These are phyloP conservation scores for Solanum bukasovii DNA, from an alignment of 257 asterid species.

Conservation along the genomic window DNA sequence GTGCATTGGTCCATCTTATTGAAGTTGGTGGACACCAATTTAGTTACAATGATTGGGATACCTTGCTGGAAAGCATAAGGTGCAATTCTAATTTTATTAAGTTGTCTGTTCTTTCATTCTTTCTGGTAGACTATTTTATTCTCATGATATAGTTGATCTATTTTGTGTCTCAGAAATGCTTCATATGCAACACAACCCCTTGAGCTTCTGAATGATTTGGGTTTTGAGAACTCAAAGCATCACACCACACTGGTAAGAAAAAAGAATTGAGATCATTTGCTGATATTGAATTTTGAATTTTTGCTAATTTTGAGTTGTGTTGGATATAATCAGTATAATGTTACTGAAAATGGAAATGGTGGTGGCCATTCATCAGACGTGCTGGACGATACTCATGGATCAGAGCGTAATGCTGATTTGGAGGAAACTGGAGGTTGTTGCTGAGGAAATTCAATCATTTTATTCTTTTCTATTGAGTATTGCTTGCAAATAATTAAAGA, in stretches of 20 bases:
- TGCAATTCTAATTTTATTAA: constrained; percentile 14
- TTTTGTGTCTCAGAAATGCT: constrained; percentile 72
- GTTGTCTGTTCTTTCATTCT: background rate
- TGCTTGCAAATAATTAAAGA: background rate
- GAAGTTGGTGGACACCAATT: constrained; percentile 99
- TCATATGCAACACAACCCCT: constrained; percentile 94
- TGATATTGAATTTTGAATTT: constrained; percentile 9
- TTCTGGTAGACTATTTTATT: constrained; percentile 1
- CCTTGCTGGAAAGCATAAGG: constrained; percentile 92
- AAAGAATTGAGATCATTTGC: constrained; percentile 44
- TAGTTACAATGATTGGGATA: constrained; percentile 88
- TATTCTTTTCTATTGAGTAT: background rate
- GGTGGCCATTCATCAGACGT: constrained; percentile 6
- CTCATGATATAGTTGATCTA: constrained; percentile 5
- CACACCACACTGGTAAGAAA: constrained; percentile 30
- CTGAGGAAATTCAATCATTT: background rate
- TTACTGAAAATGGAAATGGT: constrained; percentile 42
- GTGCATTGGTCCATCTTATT: constrained; percentile 92
- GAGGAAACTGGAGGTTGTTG: constrained; percentile 82
- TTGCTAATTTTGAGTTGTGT: constrained; percentile 20
- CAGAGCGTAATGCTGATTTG: constrained; percentile 30
- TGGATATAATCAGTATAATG: constrained; percentile 21
- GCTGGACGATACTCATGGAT: constrained; percentile 39
- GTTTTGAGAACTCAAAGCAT: constrained; percentile 57
- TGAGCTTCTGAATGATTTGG: constrained; percentile 88